phyloP scores from a whole-genome alignment of 139 green algal species.

The Chlorella sp. region DNA sequence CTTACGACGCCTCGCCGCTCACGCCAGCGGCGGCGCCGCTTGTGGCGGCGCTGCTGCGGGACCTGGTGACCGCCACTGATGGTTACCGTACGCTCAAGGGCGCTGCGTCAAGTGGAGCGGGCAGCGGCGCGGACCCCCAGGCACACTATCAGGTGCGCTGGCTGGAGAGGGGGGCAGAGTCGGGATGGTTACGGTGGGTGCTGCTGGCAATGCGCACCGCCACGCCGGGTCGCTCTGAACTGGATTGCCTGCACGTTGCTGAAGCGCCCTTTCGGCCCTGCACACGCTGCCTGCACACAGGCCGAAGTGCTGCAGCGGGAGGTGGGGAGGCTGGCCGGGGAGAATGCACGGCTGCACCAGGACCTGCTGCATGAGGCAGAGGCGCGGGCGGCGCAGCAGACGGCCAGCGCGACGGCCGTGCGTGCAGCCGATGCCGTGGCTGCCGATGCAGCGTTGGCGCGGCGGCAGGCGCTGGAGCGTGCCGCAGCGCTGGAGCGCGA shows the following conservation, averaged over 20 bases:
- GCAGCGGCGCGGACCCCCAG: not conserved
- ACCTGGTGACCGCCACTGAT: constrained; percentile 2
- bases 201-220: not conserved
- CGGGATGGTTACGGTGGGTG: not conserved
- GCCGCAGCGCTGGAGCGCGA: constrained; percentile 65
- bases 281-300: constrained; percentile 41
- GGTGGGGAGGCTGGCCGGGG: constrained; percentile 50
- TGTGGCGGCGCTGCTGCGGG: constrained; percentile 5
- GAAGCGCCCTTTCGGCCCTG: not conserved
- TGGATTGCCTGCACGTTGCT: too few species aligned
- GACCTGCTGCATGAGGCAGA: constrained; percentile 73
- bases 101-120: not conserved
- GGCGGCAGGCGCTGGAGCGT: constrained; percentile 49
- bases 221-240: not conserved
- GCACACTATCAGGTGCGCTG: constrained; percentile 12
- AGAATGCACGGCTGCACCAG: constrained; percentile 78
- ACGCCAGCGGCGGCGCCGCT: constrained; percentile 4
- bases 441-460: constrained; percentile 56
- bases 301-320: constrained; percentile 69
- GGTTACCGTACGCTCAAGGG: not conserved
- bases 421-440: constrained; percentile 43
- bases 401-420: constrained; percentile 35
- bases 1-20: constrained; percentile 1
- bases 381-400: constrained; percentile 23
- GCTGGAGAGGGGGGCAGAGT: not conserved